Percentiles rank a stretch among this genome's conserved stretches.
Evolutionary conservation across 805 yeast genomes (phyloP).

Genomic region (Huiozyma naganishii): DNA sequence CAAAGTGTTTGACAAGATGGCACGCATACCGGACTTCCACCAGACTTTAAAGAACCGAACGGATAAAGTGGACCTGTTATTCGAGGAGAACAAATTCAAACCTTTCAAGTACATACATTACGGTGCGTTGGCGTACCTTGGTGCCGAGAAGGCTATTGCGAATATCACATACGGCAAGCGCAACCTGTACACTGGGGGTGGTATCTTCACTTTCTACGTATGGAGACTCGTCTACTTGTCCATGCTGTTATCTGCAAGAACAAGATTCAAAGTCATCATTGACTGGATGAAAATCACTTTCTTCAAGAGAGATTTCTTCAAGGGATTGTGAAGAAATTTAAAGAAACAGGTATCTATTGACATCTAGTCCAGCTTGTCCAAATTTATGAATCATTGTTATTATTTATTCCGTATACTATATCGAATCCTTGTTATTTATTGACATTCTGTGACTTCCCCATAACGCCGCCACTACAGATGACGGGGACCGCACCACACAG

Average conservation of each 20-base stretch:
- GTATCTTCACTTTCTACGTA: constrained; percentile 76
- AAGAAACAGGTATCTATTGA: background rate
- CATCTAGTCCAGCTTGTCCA: background rate
- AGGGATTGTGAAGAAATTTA: constrained; percentile 42
- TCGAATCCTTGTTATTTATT: background rate
- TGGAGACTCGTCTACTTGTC: constrained; percentile 89
- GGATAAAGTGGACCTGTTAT: constrained; percentile 31
- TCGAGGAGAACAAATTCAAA: constrained; percentile 39
- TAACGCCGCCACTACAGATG: no score
- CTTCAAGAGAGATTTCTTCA: constrained; percentile 89
- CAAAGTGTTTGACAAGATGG: constrained; percentile 51
- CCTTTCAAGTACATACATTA: constrained; percentile 77
- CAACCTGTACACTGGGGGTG: constrained; percentile 78
- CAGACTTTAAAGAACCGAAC: constrained; percentile 29
- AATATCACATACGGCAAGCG: constrained; percentile 73
- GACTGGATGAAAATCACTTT: constrained; percentile 84
- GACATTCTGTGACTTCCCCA: no score
- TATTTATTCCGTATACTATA: background rate
- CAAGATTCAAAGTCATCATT: constrained; percentile 71
- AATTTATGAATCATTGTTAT: background rate
- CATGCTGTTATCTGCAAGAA: constrained; percentile 81
- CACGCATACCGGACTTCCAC: constrained; percentile 31
- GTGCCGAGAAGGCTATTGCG: constrained; percentile 89
- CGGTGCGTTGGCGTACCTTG: constrained; percentile 90
- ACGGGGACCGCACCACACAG: no score